Conservation (phyloP, 257 asterid species). For the Schizonepeta tenuifolia region DNA sequence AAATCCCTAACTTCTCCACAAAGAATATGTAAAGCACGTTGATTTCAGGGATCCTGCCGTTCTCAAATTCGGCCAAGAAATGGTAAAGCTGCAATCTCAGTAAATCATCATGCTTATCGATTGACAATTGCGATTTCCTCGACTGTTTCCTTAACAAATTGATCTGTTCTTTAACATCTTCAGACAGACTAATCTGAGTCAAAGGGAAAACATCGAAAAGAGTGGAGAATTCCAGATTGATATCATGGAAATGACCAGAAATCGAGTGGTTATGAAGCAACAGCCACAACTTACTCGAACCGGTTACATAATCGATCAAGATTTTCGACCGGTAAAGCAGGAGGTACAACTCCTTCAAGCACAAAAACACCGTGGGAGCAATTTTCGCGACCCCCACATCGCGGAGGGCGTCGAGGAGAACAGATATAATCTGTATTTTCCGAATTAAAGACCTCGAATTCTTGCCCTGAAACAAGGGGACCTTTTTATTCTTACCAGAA, state of each 20-base stretch:
- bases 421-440: conserved; percentile 65
- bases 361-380: conserved; percentile 53
- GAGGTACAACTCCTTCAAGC: conserved; percentile 95
- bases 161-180: conserved; percentile 75
- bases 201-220: conserved; percentile 87
- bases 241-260: conserved; percentile 85
- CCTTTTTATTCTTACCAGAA: conserved; percentile 43
- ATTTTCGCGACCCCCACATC: conserved; percentile 48
- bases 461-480: conserved; percentile 55
- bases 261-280: conserved; percentile 76
- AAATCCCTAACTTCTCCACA: conserved; percentile 61
- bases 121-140: conserved; percentile 52
- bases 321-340: conserved; percentile 83
- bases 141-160: conserved; percentile 67
- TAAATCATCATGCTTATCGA: conserved; percentile 63
- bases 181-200: conserved; percentile 47
- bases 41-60: conserved; percentile 57
- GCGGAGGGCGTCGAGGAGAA: conserved; percentile 60
- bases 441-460: conserved; percentile 68
- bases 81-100: conserved; percentile 62
- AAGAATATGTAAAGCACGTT: conserved; percentile 50
- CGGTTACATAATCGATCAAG: conserved; percentile 69
- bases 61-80: conserved; percentile 77
- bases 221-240: conserved; percentile 79
- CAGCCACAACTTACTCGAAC: conserved; percentile 85